Evolutionary conservation across 2,329 filamentous ascomycete species (phyloP).

Genomic region (Cytospora piceae): DNA sequence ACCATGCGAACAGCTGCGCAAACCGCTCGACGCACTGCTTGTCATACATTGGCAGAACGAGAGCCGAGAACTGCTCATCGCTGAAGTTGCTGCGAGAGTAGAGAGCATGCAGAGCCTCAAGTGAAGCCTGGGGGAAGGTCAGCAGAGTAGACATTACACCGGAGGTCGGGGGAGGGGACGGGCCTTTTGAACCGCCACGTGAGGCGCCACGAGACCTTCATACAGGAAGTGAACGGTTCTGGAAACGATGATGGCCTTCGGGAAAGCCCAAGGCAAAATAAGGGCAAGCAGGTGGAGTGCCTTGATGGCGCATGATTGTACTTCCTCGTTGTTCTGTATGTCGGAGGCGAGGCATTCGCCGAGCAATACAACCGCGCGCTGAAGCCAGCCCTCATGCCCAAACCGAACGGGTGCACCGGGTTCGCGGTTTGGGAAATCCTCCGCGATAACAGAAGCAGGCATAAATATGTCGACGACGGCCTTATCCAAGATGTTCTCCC

Average conservation of each 20-base stretch:
- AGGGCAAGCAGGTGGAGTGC: conserved; percentile 77
- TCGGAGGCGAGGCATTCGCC: conserved; percentile 71
- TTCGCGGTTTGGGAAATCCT: conserved; percentile 76
- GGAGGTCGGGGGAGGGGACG: conserved; percentile 35
- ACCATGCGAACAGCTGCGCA: conserved; percentile 77
- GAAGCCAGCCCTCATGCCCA: conserved; percentile 86
- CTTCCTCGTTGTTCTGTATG: conserved; percentile 65
- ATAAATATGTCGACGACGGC: conserved; percentile 95
- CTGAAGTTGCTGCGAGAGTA: conserved; percentile 76
- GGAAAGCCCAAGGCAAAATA: conserved; percentile 84
- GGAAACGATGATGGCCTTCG: conserved; percentile 75
- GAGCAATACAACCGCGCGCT: conserved; percentile 74
- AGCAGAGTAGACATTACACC: conserved; percentile 27
- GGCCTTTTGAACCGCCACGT: conserved; percentile 76
- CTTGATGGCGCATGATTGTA: conserved; percentile 74
- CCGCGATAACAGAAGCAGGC: conserved; percentile 71
- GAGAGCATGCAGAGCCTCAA: conserved; percentile 82
- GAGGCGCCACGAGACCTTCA: conserved; percentile 69
- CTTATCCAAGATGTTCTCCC: conserved; percentile 82
- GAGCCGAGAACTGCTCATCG: conserved; percentile 75
- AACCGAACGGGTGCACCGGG: conserved; percentile 70
- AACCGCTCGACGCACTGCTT: conserved; percentile 72
- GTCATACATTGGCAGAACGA: conserved; percentile 80
- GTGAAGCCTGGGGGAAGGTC: conserved; percentile 62
- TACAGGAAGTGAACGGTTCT: conserved; percentile 72